Percentiles rank a stretch among this genome's conserved stretches.
phyloP scores from a whole-genome alignment of 139 green algal genomes.

The Asterochloris sp. region DNA sequence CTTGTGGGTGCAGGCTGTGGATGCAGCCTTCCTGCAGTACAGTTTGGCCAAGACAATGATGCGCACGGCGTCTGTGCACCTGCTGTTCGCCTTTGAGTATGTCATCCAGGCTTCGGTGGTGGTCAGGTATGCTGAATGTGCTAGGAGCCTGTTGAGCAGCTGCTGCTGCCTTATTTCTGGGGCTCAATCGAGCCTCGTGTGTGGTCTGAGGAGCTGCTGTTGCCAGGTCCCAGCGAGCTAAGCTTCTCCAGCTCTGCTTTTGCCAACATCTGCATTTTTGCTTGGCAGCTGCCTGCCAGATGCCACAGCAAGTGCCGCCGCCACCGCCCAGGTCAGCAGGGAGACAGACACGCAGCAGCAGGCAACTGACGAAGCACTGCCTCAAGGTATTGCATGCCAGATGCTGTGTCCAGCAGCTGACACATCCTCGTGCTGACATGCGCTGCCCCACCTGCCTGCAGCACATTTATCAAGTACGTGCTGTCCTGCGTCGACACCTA shows the following conservation, averaged over 20 bases:
- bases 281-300: no score
- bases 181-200: neutral
- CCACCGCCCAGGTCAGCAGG: no score
- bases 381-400: no score
- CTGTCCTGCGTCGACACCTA: conserved; percentile 69
- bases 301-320: no score
- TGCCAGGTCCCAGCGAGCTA: no score
- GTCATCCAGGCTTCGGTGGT: conserved; percentile 64
- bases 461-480: conserved; percentile 84
- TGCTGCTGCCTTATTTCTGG: neutral
- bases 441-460: neutral
- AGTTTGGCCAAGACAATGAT: conserved; percentile 64
- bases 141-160: neutral
- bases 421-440: conserved; percentile 59
- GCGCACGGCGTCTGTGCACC: conserved; percentile 74
- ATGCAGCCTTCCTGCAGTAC: conserved; percentile 80
- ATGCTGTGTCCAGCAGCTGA: neutral
- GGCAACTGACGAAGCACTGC: no score
- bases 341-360: no score
- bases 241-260: no score
- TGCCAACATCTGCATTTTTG: no score
- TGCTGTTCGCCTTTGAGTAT: conserved; percentile 99
- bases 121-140: neutral
- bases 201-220: no score
- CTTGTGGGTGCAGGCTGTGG: conserved; percentile 52